phyloP scores from a whole-genome alignment of 1,139 yeast species.

The Nakaseomyces bracarensis region DNA sequence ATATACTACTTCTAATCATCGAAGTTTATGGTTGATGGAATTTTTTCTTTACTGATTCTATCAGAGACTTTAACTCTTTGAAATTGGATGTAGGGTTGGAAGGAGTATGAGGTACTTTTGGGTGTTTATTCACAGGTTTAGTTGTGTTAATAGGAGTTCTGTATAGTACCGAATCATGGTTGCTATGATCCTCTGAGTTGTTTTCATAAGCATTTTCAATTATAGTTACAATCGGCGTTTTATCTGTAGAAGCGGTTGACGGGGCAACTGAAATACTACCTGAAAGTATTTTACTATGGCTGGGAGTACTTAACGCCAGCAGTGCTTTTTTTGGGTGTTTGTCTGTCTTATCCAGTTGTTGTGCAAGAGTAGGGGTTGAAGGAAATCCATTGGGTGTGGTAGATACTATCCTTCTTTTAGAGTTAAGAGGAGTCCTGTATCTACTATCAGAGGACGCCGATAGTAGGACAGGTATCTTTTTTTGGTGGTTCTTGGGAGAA shows the following conservation, averaged over 20 bases:
- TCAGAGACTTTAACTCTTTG: constrained; percentile 23
- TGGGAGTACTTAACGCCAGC: constrained; percentile 20
- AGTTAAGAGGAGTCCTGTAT: constrained; percentile 26
- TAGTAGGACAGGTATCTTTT: constrained; percentile 28
- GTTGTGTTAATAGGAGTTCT: constrained; percentile 19
- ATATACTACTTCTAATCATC: no score
- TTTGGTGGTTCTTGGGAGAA: constrained; percentile 24
- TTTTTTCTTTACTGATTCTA: constrained; percentile 27
- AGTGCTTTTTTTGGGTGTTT: not conserved
- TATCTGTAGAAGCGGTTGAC: constrained; percentile 7
- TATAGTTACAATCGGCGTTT: constrained; percentile 7
- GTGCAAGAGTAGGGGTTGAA: constrained; percentile 13
- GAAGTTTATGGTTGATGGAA: constrained; percentile 12
- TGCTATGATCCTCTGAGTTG: not conserved
- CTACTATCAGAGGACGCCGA: constrained; percentile 22
- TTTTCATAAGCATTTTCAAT: not conserved
- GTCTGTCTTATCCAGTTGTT: not conserved
- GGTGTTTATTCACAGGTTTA: constrained; percentile 1
- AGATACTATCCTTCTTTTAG: constrained; percentile 13
- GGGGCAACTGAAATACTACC: not conserved
- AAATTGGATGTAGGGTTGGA: constrained; percentile 11
- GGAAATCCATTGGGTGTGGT: constrained; percentile 12
- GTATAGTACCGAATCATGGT: constrained; percentile 9
- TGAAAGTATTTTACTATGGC: constrained; percentile 22
- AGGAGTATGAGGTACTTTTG: constrained; percentile 10